Conservation (phyloP, 768 basidiomycete genomes). For the Clitopilus passeckerianus region DNA sequence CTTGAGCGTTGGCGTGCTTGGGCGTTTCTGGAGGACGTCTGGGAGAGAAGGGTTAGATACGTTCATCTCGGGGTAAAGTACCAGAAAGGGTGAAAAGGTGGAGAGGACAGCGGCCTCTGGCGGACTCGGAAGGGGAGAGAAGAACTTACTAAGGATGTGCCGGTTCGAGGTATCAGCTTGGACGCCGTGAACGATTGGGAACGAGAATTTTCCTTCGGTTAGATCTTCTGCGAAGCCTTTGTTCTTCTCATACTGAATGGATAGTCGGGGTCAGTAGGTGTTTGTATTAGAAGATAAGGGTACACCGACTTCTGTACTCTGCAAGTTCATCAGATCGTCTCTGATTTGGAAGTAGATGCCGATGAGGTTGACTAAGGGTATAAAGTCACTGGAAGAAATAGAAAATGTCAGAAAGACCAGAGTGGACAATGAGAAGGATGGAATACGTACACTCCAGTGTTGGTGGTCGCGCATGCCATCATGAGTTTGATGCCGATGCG, state of each 20-base stretch:
- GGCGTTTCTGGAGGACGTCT: constrained; percentile 91
- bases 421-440: background rate
- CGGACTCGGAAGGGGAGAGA: no score
- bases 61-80: background rate
- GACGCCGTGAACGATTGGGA: constrained; percentile 90
- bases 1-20: constrained; percentile 78
- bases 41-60: background rate
- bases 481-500: constrained; percentile 91
- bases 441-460: constrained; percentile 46
- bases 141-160: constrained; percentile 73
- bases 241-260: constrained; percentile 67
- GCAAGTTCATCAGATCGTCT: constrained; percentile 96
- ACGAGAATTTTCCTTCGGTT: constrained; percentile 96
- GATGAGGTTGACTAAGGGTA: constrained; percentile 90
- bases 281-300: background rate
- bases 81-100: background rate
- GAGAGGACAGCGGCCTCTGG: background rate
- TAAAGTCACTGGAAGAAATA: constrained; percentile 60
- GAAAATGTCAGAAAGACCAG: background rate
- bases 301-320: constrained; percentile 67
- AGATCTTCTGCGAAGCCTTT: constrained; percentile 93
- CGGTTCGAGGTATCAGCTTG: constrained; percentile 72
- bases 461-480: constrained; percentile 82
- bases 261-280: background rate
- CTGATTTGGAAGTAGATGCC: constrained; percentile 95